These are phyloP conservation scores for Beta macrorhiza DNA, from an alignment of 179 eudicot species.

Conservation along the genomic window DNA sequence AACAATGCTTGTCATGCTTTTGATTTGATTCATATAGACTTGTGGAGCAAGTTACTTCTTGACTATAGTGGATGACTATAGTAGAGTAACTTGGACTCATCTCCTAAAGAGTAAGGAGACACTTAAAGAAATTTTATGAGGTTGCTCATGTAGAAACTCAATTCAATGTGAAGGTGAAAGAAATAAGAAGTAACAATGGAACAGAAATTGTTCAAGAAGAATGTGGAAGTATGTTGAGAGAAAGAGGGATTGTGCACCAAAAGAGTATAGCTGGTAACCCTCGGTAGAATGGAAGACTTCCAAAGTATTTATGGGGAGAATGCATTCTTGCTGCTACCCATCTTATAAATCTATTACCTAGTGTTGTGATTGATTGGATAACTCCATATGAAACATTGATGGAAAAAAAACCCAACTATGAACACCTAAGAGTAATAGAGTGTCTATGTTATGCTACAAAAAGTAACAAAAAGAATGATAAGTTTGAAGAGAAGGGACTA, in stretches of 20 bases:
- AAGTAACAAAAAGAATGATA: too few species aligned
- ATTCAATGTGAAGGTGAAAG: background rate
- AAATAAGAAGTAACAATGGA: background rate
- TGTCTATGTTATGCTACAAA: background rate
- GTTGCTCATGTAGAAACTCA: background rate
- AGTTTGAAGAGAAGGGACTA: too few species aligned
- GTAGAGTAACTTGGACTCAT: background rate
- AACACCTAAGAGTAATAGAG: background rate
- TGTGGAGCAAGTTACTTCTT: background rate
- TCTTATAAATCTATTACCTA: background rate
- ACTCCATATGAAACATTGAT: background rate
- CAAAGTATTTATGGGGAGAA: background rate
- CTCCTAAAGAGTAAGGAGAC: background rate
- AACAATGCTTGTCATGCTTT: background rate
- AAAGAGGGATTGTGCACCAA: background rate
- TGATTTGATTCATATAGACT: background rate
- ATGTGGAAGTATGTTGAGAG: background rate
- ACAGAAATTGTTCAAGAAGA: background rate
- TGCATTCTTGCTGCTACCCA: background rate
- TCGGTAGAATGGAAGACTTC: background rate
- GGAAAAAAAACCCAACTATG: background rate
- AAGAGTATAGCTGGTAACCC: background rate
- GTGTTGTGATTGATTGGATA: background rate
- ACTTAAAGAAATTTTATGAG: background rate
- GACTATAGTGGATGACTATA: slow-evolving; percentile 6